These are phyloP conservation scores for Chlorella variabilis DNA, from an alignment of 163 green algal species.

Conservation along the genomic window DNA sequence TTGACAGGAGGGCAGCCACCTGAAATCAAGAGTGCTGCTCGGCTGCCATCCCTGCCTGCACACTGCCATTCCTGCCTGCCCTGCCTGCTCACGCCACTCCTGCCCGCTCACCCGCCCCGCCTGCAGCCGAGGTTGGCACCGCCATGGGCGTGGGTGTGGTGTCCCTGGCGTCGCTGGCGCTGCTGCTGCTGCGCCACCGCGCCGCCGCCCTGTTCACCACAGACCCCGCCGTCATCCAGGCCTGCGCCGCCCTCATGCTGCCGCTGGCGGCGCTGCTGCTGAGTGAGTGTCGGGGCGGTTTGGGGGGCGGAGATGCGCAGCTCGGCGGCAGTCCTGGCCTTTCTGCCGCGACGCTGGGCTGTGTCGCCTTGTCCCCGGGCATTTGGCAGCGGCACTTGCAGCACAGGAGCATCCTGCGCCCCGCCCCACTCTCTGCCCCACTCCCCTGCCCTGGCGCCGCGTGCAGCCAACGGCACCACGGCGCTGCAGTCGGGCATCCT, in stretches of 20 bases:
- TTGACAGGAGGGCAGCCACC: not conserved
- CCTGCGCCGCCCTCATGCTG: slow-evolving; percentile 8
- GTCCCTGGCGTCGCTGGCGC: not conserved
- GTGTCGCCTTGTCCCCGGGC: no score
- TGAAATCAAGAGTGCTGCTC: not conserved
- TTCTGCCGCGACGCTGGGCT: no score
- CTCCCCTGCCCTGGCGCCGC: not conserved
- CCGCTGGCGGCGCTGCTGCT: not conserved
- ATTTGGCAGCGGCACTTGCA: no score
- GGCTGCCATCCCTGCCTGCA: no score
- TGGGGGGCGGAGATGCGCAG: not conserved
- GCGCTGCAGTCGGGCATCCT: slow-evolving; percentile 43
- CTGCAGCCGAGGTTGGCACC: slow-evolving; percentile 35
- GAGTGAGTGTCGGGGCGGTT: slow-evolving; percentile 1
- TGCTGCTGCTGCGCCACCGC: slow-evolving; percentile 1
- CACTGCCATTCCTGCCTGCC: no score
- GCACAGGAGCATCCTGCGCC: no score
- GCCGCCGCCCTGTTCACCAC: not conserved
- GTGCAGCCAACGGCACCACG: slow-evolving; percentile 35
- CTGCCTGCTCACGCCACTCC: no score
- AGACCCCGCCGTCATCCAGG: not conserved
- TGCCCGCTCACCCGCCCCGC: no score
- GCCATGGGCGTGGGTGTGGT: slow-evolving; percentile 5
- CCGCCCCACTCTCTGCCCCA: not conserved
- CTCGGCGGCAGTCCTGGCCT: no score